Conservation (phyloP, 306 rosid species). For the Dalbergia cochinchinensis region DNA sequence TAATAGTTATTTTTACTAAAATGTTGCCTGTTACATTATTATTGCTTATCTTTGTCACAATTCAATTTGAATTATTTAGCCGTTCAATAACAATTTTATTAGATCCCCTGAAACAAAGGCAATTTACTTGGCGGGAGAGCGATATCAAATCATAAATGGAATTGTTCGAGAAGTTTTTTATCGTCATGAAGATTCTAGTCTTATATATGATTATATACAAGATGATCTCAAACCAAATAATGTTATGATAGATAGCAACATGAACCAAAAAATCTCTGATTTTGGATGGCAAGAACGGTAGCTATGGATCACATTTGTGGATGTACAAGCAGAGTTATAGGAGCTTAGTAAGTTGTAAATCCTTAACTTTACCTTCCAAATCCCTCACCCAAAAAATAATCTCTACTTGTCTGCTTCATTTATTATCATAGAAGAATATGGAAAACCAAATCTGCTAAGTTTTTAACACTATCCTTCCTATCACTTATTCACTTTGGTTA, state of each 20-base stretch:
- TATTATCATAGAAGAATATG: neutral
- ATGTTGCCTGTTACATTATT: neutral
- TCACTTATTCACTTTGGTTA: slow-evolving; percentile 20
- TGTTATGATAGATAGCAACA: slow-evolving; percentile 53
- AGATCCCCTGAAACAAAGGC: slow-evolving; percentile 47
- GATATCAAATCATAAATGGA: slow-evolving; percentile 58
- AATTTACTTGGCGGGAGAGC: slow-evolving; percentile 52
- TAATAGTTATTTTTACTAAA: neutral
- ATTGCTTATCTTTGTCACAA: neutral
- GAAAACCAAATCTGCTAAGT: neutral
- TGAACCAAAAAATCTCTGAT: slow-evolving; percentile 76
- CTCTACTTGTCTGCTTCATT: neutral
- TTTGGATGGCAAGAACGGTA: slow-evolving; percentile 80
- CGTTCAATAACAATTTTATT: neutral
- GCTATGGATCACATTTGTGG: slow-evolving; percentile 59
- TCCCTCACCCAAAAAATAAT: neutral
- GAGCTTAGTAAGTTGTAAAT: slow-evolving; percentile 66
- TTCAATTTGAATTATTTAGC: neutral
- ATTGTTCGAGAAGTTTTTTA: slow-evolving; percentile 70
- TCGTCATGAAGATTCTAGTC: slow-evolving; percentile 75
- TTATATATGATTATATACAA: slow-evolving; percentile 63
- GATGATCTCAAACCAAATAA: slow-evolving; percentile 82
- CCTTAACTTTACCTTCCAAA: neutral
- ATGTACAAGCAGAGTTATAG: slow-evolving; percentile 60
- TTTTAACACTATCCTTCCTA: neutral